Evolutionary conservation across 2,329 filamentous ascomycete genomes (phyloP).

Genomic region (Arthrobotrys musiformis): DNA sequence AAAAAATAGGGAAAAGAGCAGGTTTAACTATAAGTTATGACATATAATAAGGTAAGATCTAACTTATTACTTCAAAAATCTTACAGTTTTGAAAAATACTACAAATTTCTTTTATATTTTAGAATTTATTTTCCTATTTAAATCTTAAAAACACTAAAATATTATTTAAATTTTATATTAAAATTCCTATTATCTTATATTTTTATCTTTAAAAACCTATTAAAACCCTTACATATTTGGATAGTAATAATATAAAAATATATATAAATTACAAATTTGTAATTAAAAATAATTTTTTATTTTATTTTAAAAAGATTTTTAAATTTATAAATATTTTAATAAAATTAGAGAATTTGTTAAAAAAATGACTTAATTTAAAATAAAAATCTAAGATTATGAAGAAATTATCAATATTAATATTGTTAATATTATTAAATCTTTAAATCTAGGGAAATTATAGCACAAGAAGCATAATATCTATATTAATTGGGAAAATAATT

Average conservation of each 20-base stretch:
- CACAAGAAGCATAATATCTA: too few relatives aligned
- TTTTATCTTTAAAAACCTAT: background rate
- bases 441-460: too few relatives aligned
- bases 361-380: constrained; percentile 9
- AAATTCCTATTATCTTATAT: background rate
- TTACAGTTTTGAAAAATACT: too few relatives aligned
- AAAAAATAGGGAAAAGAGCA: background rate
- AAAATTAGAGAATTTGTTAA: background rate
- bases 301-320: background rate
- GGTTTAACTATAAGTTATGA: background rate
- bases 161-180: background rate
- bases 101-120: too few relatives aligned
- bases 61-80: too few relatives aligned
- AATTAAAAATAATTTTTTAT: constrained; percentile 7
- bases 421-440: too few relatives aligned
- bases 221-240: background rate
- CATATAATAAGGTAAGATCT: background rate
- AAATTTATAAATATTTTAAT: background rate
- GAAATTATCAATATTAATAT: too few relatives aligned
- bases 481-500: too few relatives aligned
- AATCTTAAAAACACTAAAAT: too few relatives aligned
- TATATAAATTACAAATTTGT: background rate
- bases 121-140: too few relatives aligned
- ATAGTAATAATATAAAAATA: background rate
- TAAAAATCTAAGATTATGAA: too few relatives aligned